Evolutionary conservation across 2,329 filamentous ascomycete genomes (phyloP).

Genomic region (Colletotrichum sp.): DNA sequence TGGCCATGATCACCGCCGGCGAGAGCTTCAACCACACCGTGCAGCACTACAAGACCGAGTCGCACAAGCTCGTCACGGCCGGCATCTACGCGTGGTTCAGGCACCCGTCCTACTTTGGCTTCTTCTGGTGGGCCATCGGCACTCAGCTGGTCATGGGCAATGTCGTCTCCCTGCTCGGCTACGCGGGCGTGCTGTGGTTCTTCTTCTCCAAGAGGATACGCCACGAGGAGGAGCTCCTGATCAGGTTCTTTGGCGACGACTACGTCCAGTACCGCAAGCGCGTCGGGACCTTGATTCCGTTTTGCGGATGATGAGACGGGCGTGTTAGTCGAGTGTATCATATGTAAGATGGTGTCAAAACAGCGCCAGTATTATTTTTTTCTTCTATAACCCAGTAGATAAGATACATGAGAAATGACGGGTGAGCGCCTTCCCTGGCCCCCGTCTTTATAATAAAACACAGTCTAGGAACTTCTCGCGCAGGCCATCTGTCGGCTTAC

Average conservation of each 20-base stretch:
- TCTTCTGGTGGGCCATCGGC: constrained; percentile 98
- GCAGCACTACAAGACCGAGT: constrained; percentile 69
- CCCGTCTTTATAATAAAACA: background rate
- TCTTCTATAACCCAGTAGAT: background rate
- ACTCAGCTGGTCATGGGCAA: constrained; percentile 93
- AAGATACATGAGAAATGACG: background rate
- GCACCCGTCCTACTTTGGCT: constrained; percentile 96
- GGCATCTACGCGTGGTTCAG: constrained; percentile 80
- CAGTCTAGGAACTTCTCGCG: background rate
- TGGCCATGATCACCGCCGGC: constrained; percentile 89
- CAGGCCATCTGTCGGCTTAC: constrained; percentile 57
- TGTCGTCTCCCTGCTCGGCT: constrained; percentile 75
- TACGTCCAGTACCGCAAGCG: constrained; percentile 76
- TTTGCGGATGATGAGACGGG: constrained; percentile 37
- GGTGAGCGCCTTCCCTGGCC: background rate
- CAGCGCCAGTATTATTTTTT: background rate
- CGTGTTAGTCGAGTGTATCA: background rate
- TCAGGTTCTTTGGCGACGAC: constrained; percentile 83
- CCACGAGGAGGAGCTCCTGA: constrained; percentile 79
- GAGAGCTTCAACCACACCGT: constrained; percentile 92
- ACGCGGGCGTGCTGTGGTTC: constrained; percentile 77
- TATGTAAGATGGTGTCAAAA: background rate
- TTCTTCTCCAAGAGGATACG: constrained; percentile 81
- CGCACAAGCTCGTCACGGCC: constrained; percentile 81
- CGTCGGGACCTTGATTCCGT: constrained; percentile 82